These are phyloP conservation scores for Phyllosticta paracitricarpa DNA, from an alignment of 2,329 filamentous ascomycete species.

Conservation along the genomic window DNA sequence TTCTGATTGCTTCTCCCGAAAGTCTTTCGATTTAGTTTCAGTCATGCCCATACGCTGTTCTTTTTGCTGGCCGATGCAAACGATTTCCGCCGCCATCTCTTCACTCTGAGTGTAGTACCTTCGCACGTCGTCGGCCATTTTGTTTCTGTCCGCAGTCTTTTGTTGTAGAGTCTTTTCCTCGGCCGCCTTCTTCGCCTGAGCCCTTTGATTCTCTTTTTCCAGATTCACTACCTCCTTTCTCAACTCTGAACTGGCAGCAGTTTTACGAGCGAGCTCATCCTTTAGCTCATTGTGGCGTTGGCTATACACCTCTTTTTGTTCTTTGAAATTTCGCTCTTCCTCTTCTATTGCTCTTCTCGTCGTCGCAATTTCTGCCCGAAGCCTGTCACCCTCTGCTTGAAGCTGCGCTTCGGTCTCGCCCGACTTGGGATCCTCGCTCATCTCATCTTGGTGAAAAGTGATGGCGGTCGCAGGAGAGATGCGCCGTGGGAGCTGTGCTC, in stretches of 20 bases:
- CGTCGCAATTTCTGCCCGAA: constrained; percentile 77
- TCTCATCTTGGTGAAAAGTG: constrained; percentile 3
- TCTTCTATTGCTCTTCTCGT: constrained; percentile 58
- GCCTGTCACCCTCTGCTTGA: constrained; percentile 67
- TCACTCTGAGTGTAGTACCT: constrained; percentile 58
- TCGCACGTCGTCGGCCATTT: constrained; percentile 58
- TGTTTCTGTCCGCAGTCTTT: constrained; percentile 57
- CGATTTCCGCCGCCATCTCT: constrained; percentile 44
- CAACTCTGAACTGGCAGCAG: constrained; percentile 77
- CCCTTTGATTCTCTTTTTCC: constrained; percentile 70
- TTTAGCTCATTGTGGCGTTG: constrained; percentile 72
- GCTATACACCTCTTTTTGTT: constrained; percentile 43
- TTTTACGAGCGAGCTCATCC: constrained; percentile 74
- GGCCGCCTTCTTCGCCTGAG: constrained; percentile 67
- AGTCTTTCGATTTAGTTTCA: constrained; percentile 30
- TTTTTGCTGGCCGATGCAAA: constrained; percentile 35
- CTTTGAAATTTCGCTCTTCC: constrained; percentile 43
- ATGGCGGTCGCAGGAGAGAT: constrained; percentile 53
- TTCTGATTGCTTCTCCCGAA: constrained; percentile 32
- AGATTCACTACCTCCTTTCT: constrained; percentile 70
- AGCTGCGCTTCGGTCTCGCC: constrained; percentile 64
- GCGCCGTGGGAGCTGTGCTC: constrained; percentile 62
- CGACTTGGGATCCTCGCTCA: background rate
- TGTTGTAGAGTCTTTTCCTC: constrained; percentile 64
- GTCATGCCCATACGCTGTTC: constrained; percentile 23